Base-by-base conservation (phyloP, 768 basidiomycete species). In the Mycena leptocephala region DNA sequence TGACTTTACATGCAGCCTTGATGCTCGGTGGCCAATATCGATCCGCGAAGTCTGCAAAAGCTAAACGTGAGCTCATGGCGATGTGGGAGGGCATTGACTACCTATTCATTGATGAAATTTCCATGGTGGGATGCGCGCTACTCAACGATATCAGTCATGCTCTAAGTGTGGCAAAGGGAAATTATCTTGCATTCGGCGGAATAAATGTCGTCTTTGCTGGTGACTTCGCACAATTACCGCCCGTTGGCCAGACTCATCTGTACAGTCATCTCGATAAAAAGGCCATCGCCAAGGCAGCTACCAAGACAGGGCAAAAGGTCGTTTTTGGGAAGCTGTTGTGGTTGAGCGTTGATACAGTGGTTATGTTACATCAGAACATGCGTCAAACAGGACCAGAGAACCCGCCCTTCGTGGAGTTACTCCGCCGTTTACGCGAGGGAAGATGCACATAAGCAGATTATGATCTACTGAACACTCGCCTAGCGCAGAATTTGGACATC, bases 221-320 rank as follows among this genome's bases (percentile, higher is more conserved):
- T 3, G 87, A 89, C 70, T 89, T 90, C 72, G 81, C 82, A 0
- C 89, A 90, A 63, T 72, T 87, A 3, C 84, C 87, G 0, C 88
- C 89, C 14, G 82, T 89, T 0, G 72, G 77, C 0, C 77, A 85
- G 4, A 81, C 51, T 7, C 51, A 26, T 11, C 33, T 69, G 22
- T 69, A 53, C 39, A 51, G 0, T 22, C 51, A 55, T 14, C 16
- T 69, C 9, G 53, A 37, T 8, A 35, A 35, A 5, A 63, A 68
- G 9, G 6, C 32, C 10, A 48, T 39, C 18, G 2, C 41, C 13
- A 33, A 32, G n/a, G 58, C 58, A 13, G 46, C 43, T 3, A 64
- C 70, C 1, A 64, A 33, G 22, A 1, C 11, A 1, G 55, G 72
- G n/a, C n/a, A n/a, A n/a, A n/a, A 68, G 28, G 46, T 61, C 6